Base-by-base conservation (phyloP, 352 stramenopile genomes). In the Phytophthora palmivora region DNA sequence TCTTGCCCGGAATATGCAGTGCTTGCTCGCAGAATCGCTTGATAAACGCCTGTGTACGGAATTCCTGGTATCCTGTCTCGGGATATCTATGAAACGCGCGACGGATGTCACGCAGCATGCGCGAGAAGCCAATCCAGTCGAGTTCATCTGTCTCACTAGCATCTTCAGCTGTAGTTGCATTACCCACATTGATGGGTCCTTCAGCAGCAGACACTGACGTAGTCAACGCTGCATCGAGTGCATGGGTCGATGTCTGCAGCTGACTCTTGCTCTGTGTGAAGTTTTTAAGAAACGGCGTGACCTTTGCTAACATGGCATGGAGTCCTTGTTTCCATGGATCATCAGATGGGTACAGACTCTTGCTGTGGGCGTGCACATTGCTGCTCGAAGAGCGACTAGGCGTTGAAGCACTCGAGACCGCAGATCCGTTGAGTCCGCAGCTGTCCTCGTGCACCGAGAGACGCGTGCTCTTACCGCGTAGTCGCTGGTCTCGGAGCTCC, bases 61-160 rank as follows among this genome's bases (percentile, higher is more conserved):
- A 61, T 74, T 98, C 92, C 52, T 96, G 79, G 70, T 96, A 98
- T 43, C 94, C 92, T 10, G 97, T 83, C 84, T 98, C 95, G 0
- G 95, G 95, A 67, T 94, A 91, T 39, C 79, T 75, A 64, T 98
- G 93, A 22, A 98, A 84, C 1, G 80, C 76, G 21, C 92, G 82
- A 14, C 95, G 89, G 21, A 93, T 88, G 44, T 90, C 80, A 0
- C 83, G 75, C 44, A 95, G 61, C 72, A 91, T 87, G 21, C 82
- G 74, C 4, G 84, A 78, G 42, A 91, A 91, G 7, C 79, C 76
- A 5, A 87, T 67, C 84, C 84, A 93, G 59, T 93, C 84, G 4
- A 81, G 46, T 14, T 72, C 51, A 2, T 68, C 67, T 0, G 18
- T 24, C n/a, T 64, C 28, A 12, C 28, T 45, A 2, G 18, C 48